A percentile compares a stretch with the other conserved stretches of the same genome.
phyloP scores from a whole-genome alignment of 2,329 filamentous ascomycete species.

The Penicillium freii region DNA sequence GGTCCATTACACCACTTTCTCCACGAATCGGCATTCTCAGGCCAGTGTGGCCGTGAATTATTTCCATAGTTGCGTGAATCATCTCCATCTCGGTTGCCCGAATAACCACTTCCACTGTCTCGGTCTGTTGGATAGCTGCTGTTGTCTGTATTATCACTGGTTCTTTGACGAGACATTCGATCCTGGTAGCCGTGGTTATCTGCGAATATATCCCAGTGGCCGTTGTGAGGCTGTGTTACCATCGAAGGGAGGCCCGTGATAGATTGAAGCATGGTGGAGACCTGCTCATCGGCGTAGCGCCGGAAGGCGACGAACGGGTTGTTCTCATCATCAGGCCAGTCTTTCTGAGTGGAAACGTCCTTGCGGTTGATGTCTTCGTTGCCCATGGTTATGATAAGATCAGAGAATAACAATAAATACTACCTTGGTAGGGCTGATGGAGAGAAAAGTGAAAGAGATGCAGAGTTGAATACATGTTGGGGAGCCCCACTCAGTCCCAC shows the following conservation, averaged over 20 bases:
- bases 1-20: conserved; percentile 12
- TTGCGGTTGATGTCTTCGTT: conserved; percentile 22
- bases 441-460: conserved; percentile 16
- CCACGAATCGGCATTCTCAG: conserved; percentile 22
- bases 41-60: conserved; percentile 13
- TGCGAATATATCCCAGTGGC: conserved; percentile 37
- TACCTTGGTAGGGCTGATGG: conserved; percentile 1
- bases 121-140: conserved; percentile 10
- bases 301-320: conserved; percentile 63
- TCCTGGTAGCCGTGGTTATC: conserved; percentile 32
- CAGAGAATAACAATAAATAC: conserved; percentile 3
- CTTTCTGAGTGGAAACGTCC: conserved; percentile 6
- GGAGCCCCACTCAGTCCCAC: conserved; percentile 31
- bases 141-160: conserved; percentile 7
- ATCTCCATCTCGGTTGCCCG: conserved; percentile 8
- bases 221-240: conserved; percentile 30
- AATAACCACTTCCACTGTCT: conserved; percentile 6
- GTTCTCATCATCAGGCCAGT: conserved; percentile 34
- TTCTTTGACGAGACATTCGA: conserved; percentile 19
- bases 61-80: conserved; percentile 5
- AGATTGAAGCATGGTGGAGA: conserved; percentile 54
- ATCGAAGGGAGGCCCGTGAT: conserved; percentile 49
- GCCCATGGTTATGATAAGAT: conserved; percentile 22
- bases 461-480: conserved; percentile 31
- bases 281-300: conserved; percentile 59